phyloP scores from a whole-genome alignment of 192 early-diverging fungal species.

The Blastocladiella britannica region DNA sequence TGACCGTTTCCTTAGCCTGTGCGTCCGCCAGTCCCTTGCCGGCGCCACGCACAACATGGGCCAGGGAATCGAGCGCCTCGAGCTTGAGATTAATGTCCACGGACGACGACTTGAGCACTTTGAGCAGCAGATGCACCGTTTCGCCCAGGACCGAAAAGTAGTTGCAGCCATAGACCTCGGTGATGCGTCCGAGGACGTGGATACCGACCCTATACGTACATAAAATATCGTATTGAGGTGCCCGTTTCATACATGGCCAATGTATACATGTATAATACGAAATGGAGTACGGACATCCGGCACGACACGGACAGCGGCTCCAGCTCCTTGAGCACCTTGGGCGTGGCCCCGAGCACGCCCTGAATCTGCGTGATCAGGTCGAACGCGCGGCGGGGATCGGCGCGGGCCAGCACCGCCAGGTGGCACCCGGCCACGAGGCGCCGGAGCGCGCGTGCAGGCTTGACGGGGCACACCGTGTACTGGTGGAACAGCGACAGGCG shows the following conservation, averaged over 20 bases:
- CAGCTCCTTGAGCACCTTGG: not conserved
- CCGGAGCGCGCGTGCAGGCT: not conserved
- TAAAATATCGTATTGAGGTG: not conserved
- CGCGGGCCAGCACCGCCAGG: not conserved
- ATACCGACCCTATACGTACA: not conserved
- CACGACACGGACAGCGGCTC: not conserved
- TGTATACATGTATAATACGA: not conserved
- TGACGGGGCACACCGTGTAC: not conserved
- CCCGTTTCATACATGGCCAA: not conserved
- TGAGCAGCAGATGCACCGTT: not conserved
- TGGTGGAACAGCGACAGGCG: not conserved
- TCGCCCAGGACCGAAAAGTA: not conserved
- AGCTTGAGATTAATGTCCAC: not conserved
- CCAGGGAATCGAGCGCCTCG: not conserved
- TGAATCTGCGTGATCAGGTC: not conserved
- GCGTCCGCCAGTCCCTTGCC: not conserved
- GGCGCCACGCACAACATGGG: not conserved
- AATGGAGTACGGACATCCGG: not conserved
- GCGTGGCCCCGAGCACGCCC: not conserved
- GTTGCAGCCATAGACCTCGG: not conserved
- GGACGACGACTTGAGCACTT: not conserved
- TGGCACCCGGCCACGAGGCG: not conserved
- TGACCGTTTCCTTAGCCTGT: not conserved
- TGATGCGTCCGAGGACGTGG: not conserved
- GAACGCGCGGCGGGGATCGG: not conserved